Base-by-base conservation (phyloP, 2,329 filamentous ascomycete species). In the Phialophora macrospora region DNA sequence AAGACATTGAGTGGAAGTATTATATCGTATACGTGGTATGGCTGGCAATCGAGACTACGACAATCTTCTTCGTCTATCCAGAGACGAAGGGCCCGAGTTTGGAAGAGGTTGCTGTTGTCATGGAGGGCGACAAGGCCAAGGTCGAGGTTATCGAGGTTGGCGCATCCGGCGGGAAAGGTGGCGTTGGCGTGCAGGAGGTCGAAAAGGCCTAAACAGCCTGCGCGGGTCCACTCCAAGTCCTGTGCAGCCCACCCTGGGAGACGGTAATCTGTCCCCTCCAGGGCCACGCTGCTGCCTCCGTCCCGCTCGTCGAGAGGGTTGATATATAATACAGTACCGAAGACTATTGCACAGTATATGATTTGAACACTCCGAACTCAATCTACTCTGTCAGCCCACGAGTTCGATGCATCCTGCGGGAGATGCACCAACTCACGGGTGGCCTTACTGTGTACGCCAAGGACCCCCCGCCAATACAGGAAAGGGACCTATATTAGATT, bases 21-120 rank as follows among this genome's bases (percentile, higher is more conserved):
- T 80, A 79, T n/a, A 74, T 80, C 26, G 77, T 77, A 12, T 69
- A 77, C 9, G 76, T 76, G 26, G 68, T 74, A 12, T 73, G 74
- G 48, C 66, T 68, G 7, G 64, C 55, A 9, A 51, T 70, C 41
- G 63, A 65, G 22, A 65, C 65, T 6, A 57, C 41, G 0, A 55
- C 72, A 65, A 67, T 72, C 24, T 75, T 68, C 63, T 70, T 73
- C 4, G 62, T 74, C 14, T 68, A 74, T 32, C 73, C 73, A 0
- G 74, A 75, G 63, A 75, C 74, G 0, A 74, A 73, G 44, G 73
- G 73, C 1, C 54, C 71, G 60, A 68, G 68, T 8, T 52, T 75
- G 34, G 73, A 75, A 52, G 73, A 75, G 51, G 70, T 75, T 49
- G 74, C 74, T 24, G 65, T 67, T 52, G 62, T 67, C 55, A 62